These are phyloP conservation scores for Harrya chromipes DNA, from an alignment of 768 basidiomycete species.

Conservation along the genomic window DNA sequence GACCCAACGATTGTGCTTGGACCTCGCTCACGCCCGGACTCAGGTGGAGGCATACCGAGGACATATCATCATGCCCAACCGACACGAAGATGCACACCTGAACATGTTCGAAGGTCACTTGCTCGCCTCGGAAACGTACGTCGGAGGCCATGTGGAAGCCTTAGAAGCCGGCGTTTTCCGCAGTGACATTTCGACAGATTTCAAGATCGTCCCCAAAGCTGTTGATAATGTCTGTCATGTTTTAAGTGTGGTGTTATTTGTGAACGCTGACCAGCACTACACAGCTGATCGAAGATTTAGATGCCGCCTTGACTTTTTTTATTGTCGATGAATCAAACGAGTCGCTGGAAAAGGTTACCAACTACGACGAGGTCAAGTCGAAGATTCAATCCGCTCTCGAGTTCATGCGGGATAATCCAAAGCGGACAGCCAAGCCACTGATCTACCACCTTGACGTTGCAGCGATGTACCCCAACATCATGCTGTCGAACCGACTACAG, in stretches of 20 bases:
- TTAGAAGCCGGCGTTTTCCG: constrained; percentile 97
- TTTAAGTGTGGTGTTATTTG: not conserved
- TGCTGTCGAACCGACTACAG: constrained; percentile 98
- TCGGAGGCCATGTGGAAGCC: constrained; percentile 98
- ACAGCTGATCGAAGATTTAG: constrained; percentile 91
- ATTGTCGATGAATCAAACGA: constrained; percentile 82
- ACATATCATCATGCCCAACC: constrained; percentile 95
- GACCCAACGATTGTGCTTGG: not conserved
- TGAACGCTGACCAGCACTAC: not conserved
- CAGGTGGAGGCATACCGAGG: constrained; percentile 95
- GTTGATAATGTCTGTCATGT: constrained; percentile 65
- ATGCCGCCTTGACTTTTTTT: constrained; percentile 86
- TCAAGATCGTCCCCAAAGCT: constrained; percentile 89
- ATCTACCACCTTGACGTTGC: constrained; percentile 99
- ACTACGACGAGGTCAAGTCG: constrained; percentile 90
- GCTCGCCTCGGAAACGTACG: constrained; percentile 96
- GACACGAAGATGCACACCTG: constrained; percentile 89
- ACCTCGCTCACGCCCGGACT: constrained; percentile 4
- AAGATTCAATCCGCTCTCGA: constrained; percentile 78
- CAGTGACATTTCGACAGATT: constrained; percentile 91
- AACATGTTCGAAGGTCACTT: constrained; percentile 95
- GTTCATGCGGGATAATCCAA: constrained; percentile 86
- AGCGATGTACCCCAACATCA: constrained; percentile 99
- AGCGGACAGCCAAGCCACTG: constrained; percentile 85
- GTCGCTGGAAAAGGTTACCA: constrained; percentile 79